Evolutionary conservation across 768 basidiomycete genomes (phyloP).

Genomic region (Xerocomellus dryophilus): DNA sequence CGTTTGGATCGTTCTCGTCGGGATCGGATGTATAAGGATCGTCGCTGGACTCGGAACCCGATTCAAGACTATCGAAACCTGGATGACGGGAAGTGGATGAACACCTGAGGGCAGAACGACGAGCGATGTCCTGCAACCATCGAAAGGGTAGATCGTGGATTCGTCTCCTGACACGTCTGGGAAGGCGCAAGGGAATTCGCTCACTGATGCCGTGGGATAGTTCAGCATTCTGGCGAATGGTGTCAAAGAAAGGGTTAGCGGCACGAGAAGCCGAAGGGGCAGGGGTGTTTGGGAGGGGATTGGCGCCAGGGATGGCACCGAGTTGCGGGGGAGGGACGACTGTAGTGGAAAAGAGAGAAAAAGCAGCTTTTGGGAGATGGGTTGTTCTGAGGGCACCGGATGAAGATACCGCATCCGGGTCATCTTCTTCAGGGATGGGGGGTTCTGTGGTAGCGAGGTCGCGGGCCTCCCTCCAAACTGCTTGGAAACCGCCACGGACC

Average conservation of each 20-base stretch:
- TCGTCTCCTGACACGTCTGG: slow-evolving; percentile 47
- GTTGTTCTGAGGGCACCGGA: slow-evolving; percentile 47
- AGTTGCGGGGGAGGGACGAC: slow-evolving; percentile 17
- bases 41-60: slow-evolving; percentile 37
- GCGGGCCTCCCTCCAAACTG: slow-evolving; percentile 53
- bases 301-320: neutral
- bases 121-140: slow-evolving; percentile 75
- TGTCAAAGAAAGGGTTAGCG: slow-evolving; percentile 91
- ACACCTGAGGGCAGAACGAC: slow-evolving; percentile 39
- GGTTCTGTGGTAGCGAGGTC: slow-evolving; percentile 52
- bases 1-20: slow-evolving; percentile 36
- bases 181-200: slow-evolving; percentile 71
- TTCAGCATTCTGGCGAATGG: slow-evolving; percentile 85
- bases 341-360: slow-evolving; percentile 49
- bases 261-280: slow-evolving; percentile 27
- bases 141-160: slow-evolving; percentile 74
- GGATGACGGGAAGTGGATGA: slow-evolving; percentile 11
- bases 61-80: slow-evolving; percentile 19
- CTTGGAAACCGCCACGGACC: slow-evolving; percentile 81
- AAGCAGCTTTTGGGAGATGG: slow-evolving; percentile 62
- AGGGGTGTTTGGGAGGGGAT: slow-evolving; percentile 14
- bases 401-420: slow-evolving; percentile 36
- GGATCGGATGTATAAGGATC: slow-evolving; percentile 32
- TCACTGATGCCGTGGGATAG: slow-evolving; percentile 72
- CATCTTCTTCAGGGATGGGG: slow-evolving; percentile 49